A percentile compares a stretch with the other conserved stretches of the same genome.
Evolutionary conservation across 441 rosid species (phyloP).

Genomic region (Eutrema salsugineum): DNA sequence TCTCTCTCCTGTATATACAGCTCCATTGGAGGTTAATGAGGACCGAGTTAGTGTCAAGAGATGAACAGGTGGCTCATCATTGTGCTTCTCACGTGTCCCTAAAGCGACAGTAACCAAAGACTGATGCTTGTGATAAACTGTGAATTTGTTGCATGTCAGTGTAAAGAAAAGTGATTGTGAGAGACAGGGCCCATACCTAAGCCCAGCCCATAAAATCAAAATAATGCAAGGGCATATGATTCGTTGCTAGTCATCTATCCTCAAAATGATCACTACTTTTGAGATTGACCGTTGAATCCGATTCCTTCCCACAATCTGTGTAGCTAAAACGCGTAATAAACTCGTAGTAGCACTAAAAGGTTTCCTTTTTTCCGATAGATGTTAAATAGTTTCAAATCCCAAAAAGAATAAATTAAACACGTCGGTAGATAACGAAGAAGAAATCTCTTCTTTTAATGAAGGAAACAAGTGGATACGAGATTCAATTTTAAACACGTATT

Average conservation of each 20-base stretch:
- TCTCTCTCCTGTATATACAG: background rate
- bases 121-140: background rate
- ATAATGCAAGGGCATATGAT: conserved; percentile 9
- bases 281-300: conserved; percentile 22
- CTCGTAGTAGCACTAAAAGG: conserved; percentile 1
- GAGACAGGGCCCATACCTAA: background rate
- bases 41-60: conserved; percentile 17
- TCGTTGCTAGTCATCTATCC: conserved; percentile 2
- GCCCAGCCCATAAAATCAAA: background rate
- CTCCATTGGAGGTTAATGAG: background rate
- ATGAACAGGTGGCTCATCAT: background rate
- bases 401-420: conserved; percentile 13
- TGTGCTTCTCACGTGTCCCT: conserved; percentile 15
- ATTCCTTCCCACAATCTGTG: conserved; percentile 4
- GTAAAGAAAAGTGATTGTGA: background rate
- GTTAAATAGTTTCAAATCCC: background rate
- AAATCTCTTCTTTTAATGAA: conserved; percentile 8
- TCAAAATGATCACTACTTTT: background rate
- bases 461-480: background rate
- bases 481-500: conserved; percentile 17
- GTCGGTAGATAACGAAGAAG: conserved; percentile 15
- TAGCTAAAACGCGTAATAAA: conserved; percentile 8
- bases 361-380: background rate
- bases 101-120: background rate
- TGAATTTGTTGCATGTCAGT: background rate